These are phyloP conservation scores for Pisolithus albus DNA, from an alignment of 768 basidiomycete genomes.

Conservation along the genomic window DNA sequence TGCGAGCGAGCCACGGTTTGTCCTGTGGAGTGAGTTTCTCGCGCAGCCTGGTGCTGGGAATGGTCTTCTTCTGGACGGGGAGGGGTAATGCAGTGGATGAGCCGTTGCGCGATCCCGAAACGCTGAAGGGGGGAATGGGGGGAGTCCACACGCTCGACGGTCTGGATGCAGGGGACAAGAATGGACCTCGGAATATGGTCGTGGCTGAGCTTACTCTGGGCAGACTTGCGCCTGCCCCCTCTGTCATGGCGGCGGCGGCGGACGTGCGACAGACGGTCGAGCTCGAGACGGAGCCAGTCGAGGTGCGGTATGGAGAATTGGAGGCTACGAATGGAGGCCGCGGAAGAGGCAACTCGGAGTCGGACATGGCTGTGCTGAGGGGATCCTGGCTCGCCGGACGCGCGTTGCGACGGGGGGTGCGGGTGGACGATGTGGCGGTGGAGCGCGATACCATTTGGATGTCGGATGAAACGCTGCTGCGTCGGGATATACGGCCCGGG, in stretches of 20 bases:
- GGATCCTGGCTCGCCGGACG: neutral
- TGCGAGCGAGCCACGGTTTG: conserved; percentile 41
- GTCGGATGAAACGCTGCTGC: conserved; percentile 35
- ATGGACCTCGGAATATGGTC: conserved; percentile 56
- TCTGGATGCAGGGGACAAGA: conserved; percentile 65
- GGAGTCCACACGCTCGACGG: conserved; percentile 59
- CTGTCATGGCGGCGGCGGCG: conserved; percentile 17
- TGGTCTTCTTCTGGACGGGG: conserved; percentile 30
- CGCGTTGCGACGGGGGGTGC: conserved; percentile 13
- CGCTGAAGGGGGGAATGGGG: conserved; percentile 33
- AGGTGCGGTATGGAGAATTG: conserved; percentile 36
- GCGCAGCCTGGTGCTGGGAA: conserved; percentile 43
- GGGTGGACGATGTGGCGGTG: conserved; percentile 13
- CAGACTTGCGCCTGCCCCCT: conserved; percentile 12
- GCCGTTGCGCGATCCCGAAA: conserved; percentile 20
- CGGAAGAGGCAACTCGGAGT: neutral
- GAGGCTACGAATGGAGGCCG: conserved; percentile 12
- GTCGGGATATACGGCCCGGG: conserved; percentile 37
- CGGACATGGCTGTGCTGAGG: neutral
- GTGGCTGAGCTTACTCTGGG: conserved; percentile 39
- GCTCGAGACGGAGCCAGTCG: conserved; percentile 17
- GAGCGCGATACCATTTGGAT: conserved; percentile 23
- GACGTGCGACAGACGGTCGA: conserved; percentile 26
- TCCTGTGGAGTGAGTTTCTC: conserved; percentile 43
- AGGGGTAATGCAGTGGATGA: conserved; percentile 28